A percentile compares a stretch with the other conserved stretches of the same genome.
phyloP scores from a whole-genome alignment of 495 filamentous ascomycete genomes.

The Hypoxylon crocopeplum region DNA sequence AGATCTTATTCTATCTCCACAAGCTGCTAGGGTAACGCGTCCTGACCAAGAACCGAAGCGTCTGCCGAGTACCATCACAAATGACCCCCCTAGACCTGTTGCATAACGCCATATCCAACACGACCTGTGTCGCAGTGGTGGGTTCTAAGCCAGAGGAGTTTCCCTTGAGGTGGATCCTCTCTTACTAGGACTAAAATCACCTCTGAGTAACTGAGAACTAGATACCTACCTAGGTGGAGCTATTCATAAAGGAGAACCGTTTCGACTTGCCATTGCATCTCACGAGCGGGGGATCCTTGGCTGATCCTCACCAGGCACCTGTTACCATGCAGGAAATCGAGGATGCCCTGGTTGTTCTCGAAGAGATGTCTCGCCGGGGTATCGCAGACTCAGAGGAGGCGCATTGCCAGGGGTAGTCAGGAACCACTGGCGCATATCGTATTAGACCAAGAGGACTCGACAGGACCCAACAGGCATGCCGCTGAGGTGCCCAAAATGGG shows the following conservation, averaged over 20 bases:
- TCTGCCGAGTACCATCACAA: slow-evolving; percentile 22
- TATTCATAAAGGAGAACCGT: slow-evolving; percentile 15
- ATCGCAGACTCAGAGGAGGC: too few species aligned
- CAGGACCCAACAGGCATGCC: not conserved
- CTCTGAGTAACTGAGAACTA: too few species aligned
- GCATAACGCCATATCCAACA: slow-evolving; percentile 37
- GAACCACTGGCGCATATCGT: not conserved
- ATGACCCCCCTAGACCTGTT: slow-evolving; percentile 18
- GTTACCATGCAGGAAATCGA: too few species aligned
- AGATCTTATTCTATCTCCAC: slow-evolving; percentile 18
- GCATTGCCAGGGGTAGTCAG: not conserved
- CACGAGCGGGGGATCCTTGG: too few species aligned
- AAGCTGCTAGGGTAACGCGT: slow-evolving; percentile 3
- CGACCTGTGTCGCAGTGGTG: slow-evolving; percentile 40
- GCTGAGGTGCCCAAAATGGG: too few species aligned
- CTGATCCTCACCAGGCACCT: too few species aligned
- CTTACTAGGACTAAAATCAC: not conserved
- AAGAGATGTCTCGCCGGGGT: slow-evolving; percentile 16
- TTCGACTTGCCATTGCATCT: slow-evolving; percentile 29
- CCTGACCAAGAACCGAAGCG: not conserved
- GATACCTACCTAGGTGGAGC: too few species aligned
- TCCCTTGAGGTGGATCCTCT: slow-evolving; percentile 16
- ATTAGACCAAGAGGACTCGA: not conserved
- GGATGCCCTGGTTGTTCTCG: not conserved
- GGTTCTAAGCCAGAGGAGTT: slow-evolving; percentile 31